Conservation (phyloP, 805 yeast genomes). For the Starmerella bombicola region DNA sequence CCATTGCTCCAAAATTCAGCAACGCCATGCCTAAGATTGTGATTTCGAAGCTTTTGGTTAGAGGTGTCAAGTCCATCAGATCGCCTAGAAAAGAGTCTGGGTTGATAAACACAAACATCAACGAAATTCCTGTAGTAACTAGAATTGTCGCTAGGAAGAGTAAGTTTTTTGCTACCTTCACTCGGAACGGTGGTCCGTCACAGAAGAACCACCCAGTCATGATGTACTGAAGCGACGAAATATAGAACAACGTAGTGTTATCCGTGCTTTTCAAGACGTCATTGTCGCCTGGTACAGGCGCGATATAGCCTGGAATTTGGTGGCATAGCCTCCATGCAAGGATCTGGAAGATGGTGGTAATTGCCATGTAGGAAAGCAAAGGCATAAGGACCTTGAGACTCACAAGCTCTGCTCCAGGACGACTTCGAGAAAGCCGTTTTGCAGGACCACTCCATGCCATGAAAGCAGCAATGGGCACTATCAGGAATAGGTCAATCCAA, state of each 20-base stretch:
- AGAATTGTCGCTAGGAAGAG: constrained; percentile 60
- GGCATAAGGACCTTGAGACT: constrained; percentile 81
- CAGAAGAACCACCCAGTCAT: constrained; percentile 72
- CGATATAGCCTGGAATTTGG: constrained; percentile 52
- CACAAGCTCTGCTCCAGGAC: constrained; percentile 90
- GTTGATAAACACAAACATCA: constrained; percentile 39
- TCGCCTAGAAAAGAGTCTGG: constrained; percentile 46
- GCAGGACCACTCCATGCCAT: constrained; percentile 94
- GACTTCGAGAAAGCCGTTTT: constrained; percentile 43
- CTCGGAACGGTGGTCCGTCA: constrained; percentile 87
- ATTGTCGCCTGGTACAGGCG: constrained; percentile 69
- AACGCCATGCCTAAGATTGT: constrained; percentile 35
- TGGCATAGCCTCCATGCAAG: constrained; percentile 51
- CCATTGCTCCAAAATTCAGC: constrained; percentile 39
- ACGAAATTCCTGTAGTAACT: constrained; percentile 39
- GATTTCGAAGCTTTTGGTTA: constrained; percentile 35
- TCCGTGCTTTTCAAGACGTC: constrained; percentile 78
- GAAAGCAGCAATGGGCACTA: constrained; percentile 87
- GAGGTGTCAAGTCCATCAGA: constrained; percentile 60
- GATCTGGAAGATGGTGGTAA: constrained; percentile 54
- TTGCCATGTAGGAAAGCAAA: constrained; percentile 58
- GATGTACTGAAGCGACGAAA: constrained; percentile 80
- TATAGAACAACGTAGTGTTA: constrained; percentile 72
- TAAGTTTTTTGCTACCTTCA: constrained; percentile 47
- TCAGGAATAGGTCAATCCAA: constrained; percentile 81